Evolutionary conservation across 2,329 filamentous ascomycete genomes (phyloP).

Genomic region (Neopestalotiopsis sp.): DNA sequence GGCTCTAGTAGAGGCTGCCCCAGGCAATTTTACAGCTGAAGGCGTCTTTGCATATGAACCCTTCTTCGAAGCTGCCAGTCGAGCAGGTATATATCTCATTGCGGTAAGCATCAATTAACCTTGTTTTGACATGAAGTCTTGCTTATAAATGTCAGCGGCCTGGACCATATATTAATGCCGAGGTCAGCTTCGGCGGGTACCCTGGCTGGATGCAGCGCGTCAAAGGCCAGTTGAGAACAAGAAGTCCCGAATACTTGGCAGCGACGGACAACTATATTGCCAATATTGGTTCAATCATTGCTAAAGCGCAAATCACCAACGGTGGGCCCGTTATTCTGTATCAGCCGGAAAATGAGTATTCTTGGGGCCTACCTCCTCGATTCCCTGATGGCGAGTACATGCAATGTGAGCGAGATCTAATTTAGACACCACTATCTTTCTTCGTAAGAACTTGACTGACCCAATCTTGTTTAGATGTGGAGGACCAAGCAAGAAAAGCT

Average conservation of each 20-base stretch:
- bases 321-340: constrained; percentile 78
- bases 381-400: constrained; percentile 70
- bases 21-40: constrained; percentile 69
- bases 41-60: constrained; percentile 74
- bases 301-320: constrained; percentile 78
- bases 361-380: constrained; percentile 31
- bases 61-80: constrained; percentile 76
- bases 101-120: constrained; percentile 43
- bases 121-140: not conserved
- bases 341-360: constrained; percentile 84
- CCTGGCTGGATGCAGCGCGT: constrained; percentile 79
- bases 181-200: constrained; percentile 76
- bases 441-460: not conserved
- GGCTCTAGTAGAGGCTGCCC: constrained; percentile 76
- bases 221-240: constrained; percentile 66
- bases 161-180: constrained; percentile 79
- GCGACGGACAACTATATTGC: constrained; percentile 71
- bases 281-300: constrained; percentile 67
- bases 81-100: constrained; percentile 77
- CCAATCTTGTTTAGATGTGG: constrained; percentile 48
- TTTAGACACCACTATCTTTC: not conserved
- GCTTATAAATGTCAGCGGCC: constrained; percentile 44
- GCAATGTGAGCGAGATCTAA: constrained; percentile 41
- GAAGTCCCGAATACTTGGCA: constrained; percentile 62
- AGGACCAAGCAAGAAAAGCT: constrained; percentile 68